phyloP scores from a whole-genome alignment of 352 stramenopile species.

The Phytophthora sojae region DNA sequence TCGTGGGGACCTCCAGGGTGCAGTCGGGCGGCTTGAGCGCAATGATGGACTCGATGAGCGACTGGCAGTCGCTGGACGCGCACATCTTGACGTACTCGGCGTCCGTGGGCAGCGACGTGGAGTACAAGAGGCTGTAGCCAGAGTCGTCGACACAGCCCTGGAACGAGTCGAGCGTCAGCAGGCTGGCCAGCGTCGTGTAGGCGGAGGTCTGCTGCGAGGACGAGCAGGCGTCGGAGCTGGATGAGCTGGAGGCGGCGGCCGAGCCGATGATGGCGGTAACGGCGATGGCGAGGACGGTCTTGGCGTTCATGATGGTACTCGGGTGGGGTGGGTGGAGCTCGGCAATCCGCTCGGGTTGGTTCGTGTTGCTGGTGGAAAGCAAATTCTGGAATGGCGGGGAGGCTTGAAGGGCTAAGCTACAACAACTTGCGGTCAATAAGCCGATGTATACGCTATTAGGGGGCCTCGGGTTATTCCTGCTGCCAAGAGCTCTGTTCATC shows the following conservation, averaged over 20 bases:
- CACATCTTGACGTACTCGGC: conserved; percentile 42
- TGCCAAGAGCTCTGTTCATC: too few species aligned
- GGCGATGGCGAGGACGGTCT: conserved; percentile 26
- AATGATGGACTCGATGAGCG: conserved; percentile 31
- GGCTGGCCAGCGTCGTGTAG: conserved; percentile 38
- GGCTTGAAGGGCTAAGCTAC: too few species aligned
- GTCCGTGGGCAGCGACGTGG: conserved; percentile 33
- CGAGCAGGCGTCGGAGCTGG: conserved; percentile 9
- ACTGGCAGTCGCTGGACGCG: conserved; percentile 29
- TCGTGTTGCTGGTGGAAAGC: too few species aligned
- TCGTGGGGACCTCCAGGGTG: conserved; percentile 33
- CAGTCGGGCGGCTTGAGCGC: conserved; percentile 35
- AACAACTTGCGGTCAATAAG: too few species aligned
- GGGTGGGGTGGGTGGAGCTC: too few species aligned
- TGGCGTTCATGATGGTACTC: conserved; percentile 43
- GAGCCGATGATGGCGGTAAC: conserved; percentile 30
- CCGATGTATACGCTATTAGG: too few species aligned
- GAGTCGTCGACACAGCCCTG: conserved; percentile 36
- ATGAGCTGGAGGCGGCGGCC: conserved; percentile 6
- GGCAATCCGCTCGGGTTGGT: too few species aligned
- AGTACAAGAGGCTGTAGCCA: conserved; percentile 40
- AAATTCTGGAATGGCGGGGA: too few species aligned
- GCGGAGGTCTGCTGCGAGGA: conserved; percentile 33
- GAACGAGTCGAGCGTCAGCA: conserved; percentile 35
- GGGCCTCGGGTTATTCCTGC: too few species aligned